Evolutionary conservation across 2,329 filamentous ascomycete genomes (phyloP), one percentile per base, ranked within the genome.

Genomic region (Nemania bipapillata): DNA sequence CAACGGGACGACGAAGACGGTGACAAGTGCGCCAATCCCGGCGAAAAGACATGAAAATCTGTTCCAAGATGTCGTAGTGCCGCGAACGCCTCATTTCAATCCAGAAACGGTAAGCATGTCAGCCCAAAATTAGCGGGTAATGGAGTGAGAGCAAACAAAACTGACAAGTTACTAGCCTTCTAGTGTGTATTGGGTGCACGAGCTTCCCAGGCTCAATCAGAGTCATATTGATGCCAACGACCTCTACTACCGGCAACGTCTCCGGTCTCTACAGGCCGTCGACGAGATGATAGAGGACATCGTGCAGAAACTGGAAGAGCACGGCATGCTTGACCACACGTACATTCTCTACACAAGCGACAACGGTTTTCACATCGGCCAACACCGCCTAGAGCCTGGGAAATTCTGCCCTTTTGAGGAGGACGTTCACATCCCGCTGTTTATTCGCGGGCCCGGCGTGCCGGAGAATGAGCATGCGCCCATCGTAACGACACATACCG

Each of bases 11-110:
- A n/a, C n/a, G n/a, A n/a, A n/a, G n/a, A n/a, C n/a, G n/a, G n/a
- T n/a, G n/a, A n/a, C n/a, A n/a, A 79, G 82, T 0, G 82, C 85
- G 0, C 88, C 89, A 0, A 81, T 89, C 15, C 83, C 88, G 0
- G 85, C 89, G 0, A 80, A 85, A 57, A 81, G 89, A 22, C 89
- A 92, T 72, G 81, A 83, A 30, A 79, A 89, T 72, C 81, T 92
- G 0, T 92, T 92, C 74, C 72, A 82, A 6, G 83, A 86, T 66
- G 85, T 82, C 3, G 85, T 82, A 32, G 85, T 92, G 0, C 90
- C 91, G 0, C 81, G 90, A n/a, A 89, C 84, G 0, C 80, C 83
- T 0, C 87, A 90, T 73, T 92, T 92, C 80, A 92, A 93, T 74
- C 89, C 90, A 0, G 81, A 86, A n/a, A n/a, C n/a, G n/a, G n/a